Evolutionary conservation across 805 yeast species (phyloP).

Genomic region (Naumovozyma dairenensis): DNA sequence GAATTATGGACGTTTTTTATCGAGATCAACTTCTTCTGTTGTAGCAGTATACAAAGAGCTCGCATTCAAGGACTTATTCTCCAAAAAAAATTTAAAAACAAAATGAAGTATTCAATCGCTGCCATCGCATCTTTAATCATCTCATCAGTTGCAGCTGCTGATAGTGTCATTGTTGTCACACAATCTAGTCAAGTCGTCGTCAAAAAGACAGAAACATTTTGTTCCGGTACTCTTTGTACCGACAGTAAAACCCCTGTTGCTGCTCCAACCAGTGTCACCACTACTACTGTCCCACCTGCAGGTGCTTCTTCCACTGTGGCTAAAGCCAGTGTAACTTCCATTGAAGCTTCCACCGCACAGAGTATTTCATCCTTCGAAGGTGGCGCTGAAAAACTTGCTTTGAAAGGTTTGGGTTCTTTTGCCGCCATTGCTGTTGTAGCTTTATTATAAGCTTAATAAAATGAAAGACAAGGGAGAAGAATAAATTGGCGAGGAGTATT

Average conservation of each 20-base stretch:
- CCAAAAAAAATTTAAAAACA: no score
- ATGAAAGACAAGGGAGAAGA: no score
- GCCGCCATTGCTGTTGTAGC: constrained; percentile 8
- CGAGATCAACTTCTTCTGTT: no score
- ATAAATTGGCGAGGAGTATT: no score
- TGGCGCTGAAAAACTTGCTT: constrained; percentile 6
- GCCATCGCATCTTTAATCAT: no score
- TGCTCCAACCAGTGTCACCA: constrained; percentile 1
- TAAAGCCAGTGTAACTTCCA: constrained; percentile 4
- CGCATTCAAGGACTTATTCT: no score
- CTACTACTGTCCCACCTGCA: constrained; percentile 3
- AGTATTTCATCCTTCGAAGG: constrained; percentile 4
- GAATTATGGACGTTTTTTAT: no score
- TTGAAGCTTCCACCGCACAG: constrained; percentile 4
- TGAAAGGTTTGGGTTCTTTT: constrained; percentile 6
- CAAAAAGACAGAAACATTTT: neutral
- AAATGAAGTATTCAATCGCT: no score
- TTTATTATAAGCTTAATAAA: constrained; percentile 6
- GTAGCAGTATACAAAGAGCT: no score
- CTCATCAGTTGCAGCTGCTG: no score
- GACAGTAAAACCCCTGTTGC: constrained; percentile 5
- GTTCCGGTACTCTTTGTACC: constrained; percentile 1
- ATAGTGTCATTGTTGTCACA: neutral
- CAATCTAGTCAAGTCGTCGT: neutral
- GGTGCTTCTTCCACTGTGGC: constrained; percentile 5